phyloP scores from a whole-genome alignment of 23 red algal species.

The Agarophyton chilense region DNA sequence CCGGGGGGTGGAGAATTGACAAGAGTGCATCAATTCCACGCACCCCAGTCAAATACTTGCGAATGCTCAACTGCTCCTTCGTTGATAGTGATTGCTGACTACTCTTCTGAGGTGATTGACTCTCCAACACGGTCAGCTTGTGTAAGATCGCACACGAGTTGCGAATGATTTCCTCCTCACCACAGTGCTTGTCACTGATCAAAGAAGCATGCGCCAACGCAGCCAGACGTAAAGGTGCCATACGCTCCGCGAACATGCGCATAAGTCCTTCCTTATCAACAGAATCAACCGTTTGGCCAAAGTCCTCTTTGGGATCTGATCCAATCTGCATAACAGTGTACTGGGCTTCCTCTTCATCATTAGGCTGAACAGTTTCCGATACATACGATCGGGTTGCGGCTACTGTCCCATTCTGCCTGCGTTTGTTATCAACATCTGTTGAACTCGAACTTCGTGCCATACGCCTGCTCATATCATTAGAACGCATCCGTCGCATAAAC shows the following conservation, averaged over 20 bases:
- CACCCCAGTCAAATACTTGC: slow-evolving; percentile 49
- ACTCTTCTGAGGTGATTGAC: slow-evolving; percentile 21
- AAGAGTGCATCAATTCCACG: slow-evolving; percentile 54
- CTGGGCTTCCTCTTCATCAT: slow-evolving; percentile 8
- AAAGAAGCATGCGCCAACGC: slow-evolving; percentile 63
- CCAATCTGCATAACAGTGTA: slow-evolving; percentile 56
- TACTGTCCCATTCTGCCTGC: slow-evolving; percentile 10
- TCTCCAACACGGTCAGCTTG: slow-evolving; percentile 51
- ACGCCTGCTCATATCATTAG: slow-evolving; percentile 37
- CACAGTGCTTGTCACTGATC: slow-evolving; percentile 34
- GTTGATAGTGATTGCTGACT: slow-evolving; percentile 23
- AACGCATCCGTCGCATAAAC: slow-evolving; percentile 67
- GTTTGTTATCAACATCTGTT: slow-evolving; percentile 59
- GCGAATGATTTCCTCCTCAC: slow-evolving; percentile 61
- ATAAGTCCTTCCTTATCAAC: slow-evolving; percentile 56
- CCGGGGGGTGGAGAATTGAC: slow-evolving; percentile 49
- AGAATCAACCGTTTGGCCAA: slow-evolving; percentile 25
- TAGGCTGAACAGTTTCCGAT: background rate
- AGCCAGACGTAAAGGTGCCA: slow-evolving; percentile 45
- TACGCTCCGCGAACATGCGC: slow-evolving; percentile 47
- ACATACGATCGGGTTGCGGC: slow-evolving; percentile 26
- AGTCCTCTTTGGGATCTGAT: slow-evolving; percentile 42
- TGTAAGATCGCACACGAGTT: slow-evolving; percentile 59
- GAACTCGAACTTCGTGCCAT: slow-evolving; percentile 66
- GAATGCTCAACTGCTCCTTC: slow-evolving; percentile 63